Base-by-base conservation (phyloP, 2,329 filamentous ascomycete species). In the Shiraia sp. region DNA sequence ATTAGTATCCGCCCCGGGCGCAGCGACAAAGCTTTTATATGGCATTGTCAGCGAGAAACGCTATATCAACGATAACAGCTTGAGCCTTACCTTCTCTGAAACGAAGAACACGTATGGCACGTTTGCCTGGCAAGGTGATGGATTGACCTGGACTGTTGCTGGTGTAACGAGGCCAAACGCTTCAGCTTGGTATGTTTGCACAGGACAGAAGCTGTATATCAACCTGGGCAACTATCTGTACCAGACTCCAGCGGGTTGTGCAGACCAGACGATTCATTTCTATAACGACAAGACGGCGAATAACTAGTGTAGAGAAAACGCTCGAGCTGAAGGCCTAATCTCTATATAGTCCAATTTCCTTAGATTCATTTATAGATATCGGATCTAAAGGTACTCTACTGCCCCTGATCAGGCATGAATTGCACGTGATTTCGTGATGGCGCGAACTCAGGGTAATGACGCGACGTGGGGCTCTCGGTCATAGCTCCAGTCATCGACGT, bases 151-250 rank as follows among this genome's bases (percentile, higher is more conserved):
- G 81, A 72, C 63, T 38, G 72, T 70, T 10, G 58, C 72, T 1
- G 73, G 71, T 16, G 64, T 83, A 24, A 65, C 68, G 34, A 62
- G 80, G 25, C 79, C 79, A 36, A 84, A 83, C 57, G 56, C 73
- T 31, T 77, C 75, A 14, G 80, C 81, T 1, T 84, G 80, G 79
- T 74, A 81, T 49, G 80, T 83, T 37, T 84, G 79, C 48, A 68
- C 66, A 32, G 68, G 70, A 5, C 75, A 79, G 64, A 57, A 61
- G 36, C 50, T 83, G 47, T 82, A 78, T 55, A 74, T 83, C 55
- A 83, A 83, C 54, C 72, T 82, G 40, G 80, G 81, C 0, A 78
- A 77, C 10, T 83, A 83, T 55, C 66, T 67, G 17, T 83, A 82
- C 55, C 67, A 78, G 63, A 83, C 80, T 9, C 80, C 80, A 0